Percentiles rank a stretch among this genome's conserved stretches.
These are phyloP conservation scores for Penicillium subrubescens DNA, from an alignment of 495 filamentous ascomycete species.

Conservation along the genomic window DNA sequence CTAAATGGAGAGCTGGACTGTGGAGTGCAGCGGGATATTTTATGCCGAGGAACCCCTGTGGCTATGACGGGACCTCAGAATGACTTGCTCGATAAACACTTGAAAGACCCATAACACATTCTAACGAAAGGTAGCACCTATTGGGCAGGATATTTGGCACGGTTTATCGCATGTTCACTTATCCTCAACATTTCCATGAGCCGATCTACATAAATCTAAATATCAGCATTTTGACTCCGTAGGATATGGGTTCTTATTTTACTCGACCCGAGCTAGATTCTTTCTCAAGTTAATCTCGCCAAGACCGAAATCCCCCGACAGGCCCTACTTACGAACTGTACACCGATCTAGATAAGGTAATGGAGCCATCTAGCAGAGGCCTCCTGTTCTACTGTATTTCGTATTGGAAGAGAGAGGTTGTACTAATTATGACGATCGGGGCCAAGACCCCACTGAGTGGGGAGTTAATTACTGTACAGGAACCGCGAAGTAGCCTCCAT, in stretches of 20 bases:
- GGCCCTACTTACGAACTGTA: neutral
- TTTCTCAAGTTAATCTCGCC: neutral
- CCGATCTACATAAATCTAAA: neutral
- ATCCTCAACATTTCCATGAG: neutral
- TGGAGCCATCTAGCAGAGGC: neutral
- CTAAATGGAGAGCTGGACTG: neutral
- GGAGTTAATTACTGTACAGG: neutral
- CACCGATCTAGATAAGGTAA: neutral
- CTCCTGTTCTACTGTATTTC: neutral
- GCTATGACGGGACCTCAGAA: neutral
- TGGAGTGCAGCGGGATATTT: neutral
- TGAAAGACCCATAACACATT: neutral
- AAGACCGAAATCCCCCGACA: neutral
- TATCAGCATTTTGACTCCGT: neutral
- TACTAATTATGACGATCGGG: neutral
- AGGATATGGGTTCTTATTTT: neutral
- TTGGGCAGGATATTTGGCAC: neutral
- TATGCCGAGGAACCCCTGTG: neutral
- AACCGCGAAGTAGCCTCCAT: neutral
- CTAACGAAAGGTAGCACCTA: neutral
- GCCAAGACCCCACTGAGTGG: neutral
- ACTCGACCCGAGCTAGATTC: neutral
- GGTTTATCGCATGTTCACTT: neutral
- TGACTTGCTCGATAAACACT: neutral
- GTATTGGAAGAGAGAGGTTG: neutral